Evolutionary conservation across 1,139 yeast species (phyloP), one percentile per base, ranked within the genome.

Genomic region (Candida pseudocylindracea): DNA sequence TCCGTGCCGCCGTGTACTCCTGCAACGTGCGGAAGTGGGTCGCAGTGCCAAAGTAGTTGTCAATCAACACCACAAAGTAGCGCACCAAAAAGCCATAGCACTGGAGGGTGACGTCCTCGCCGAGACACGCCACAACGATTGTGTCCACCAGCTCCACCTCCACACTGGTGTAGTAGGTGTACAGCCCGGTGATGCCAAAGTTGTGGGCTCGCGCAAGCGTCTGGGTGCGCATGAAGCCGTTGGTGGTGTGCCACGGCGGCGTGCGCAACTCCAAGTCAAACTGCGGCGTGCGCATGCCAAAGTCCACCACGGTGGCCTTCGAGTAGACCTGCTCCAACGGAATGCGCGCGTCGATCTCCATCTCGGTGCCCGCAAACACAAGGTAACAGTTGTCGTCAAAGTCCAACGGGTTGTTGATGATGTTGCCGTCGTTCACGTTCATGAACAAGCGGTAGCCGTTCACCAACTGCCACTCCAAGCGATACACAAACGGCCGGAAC

Each of bases 241-340:
- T 65, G 12, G 72, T 55, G 0, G 96, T 83, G 45, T 81, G 92
- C 93, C 96, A 88, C 0, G 88, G 75, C 0, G 96, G 96, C 0
- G 91, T 68, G 37, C 72, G 76, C 6, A 85, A 50, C 1, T 66
- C 55, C 32, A 85, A 45, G 34, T 72, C 66, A 41, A 81, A 69
- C 33, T 52, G 52, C 0, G 81, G 70, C 0, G 93, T 75, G 29
- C 42, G 41, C 2, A 81, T 42, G 1, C 51, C 49, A 41, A 64
- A 80, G 6, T 60, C 54, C 12, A 80, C 59, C 0, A 67, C 61
- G 2, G 72, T 69, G 7, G 65, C 60, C 33, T 68, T 65, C 13
- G 70, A 58, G 29, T 68, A 62, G 28, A 75, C 66, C 2, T 72
- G 69, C 28, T 63, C 61, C 38, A 73, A 45, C 0, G 95, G 94